Evolutionary conservation across 2,329 filamentous ascomycete species (phyloP).

Genomic region (Clarireedia sp.): DNA sequence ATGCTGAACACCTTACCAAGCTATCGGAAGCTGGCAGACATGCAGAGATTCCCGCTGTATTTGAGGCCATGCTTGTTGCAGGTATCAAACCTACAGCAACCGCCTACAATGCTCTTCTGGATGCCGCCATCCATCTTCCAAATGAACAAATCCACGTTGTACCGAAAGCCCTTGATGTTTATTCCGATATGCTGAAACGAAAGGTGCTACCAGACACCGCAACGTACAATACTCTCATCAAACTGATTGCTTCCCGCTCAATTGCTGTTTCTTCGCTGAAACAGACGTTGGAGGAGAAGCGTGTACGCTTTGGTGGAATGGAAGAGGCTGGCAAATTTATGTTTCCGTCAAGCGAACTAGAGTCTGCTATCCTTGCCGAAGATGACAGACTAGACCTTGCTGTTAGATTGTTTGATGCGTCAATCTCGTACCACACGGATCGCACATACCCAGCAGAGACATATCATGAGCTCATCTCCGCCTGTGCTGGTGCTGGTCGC

Average conservation of each 20-base stretch:
- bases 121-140: conserved; percentile 77
- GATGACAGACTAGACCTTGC: conserved; percentile 83
- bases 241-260: conserved; percentile 71
- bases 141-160: conserved; percentile 74
- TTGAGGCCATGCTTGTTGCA: conserved; percentile 80
- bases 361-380: conserved; percentile 77
- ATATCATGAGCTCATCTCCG: conserved; percentile 77
- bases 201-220: conserved; percentile 72
- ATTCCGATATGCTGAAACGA: conserved; percentile 89
- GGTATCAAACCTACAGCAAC: conserved; percentile 72
- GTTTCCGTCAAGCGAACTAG: conserved; percentile 79
- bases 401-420: conserved; percentile 75
- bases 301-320: conserved; percentile 76
- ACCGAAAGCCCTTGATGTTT: conserved; percentile 87
- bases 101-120: conserved; percentile 87
- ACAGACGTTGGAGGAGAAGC: conserved; percentile 68
- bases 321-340: conserved; percentile 79
- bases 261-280: conserved; percentile 70
- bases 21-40: conserved; percentile 67
- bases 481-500: conserved; percentile 74
- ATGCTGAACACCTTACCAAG: conserved; percentile 70
- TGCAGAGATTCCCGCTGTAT: conserved; percentile 81
- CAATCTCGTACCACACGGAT: conserved; percentile 49
- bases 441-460: conserved; percentile 68
- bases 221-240: conserved; percentile 83